Evolutionary conservation across 805 yeast genomes (phyloP), one percentile per base, ranked within the genome.

Genomic region (Pichia insulana): DNA sequence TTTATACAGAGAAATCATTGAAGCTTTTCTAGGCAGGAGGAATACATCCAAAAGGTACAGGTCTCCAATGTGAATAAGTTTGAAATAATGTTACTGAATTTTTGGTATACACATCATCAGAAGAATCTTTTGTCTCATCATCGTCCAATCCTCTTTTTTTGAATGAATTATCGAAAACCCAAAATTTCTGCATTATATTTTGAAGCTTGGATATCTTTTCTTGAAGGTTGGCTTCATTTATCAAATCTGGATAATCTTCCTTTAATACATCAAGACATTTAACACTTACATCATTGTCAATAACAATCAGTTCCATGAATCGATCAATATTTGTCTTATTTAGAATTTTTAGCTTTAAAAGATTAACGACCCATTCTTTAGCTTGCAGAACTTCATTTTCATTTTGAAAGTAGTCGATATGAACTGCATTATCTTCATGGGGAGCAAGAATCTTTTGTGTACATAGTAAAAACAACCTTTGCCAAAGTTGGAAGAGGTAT

Each of bases 41-140:
- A 10, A 44, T 26, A 22, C 57, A 52, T 5, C 84, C 84, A 58
- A 78, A 76, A 1, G 83, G 80, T 42, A 59, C 67, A 0, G 80
- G 74, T 18, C 54, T 53, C 82, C 83, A 78, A 30, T 64, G 49
- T 0, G 56, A 42, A 36, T 61, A 59, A 13, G 44, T 44, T 35
- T 63, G 67, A 50, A 71, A 68, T 4, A 45, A 39, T 13, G 31
- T 16, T n/a, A 28, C 11, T 10, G 44, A 39, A 26, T 22, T 61
- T 22, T 12, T 33, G 25, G 17, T 12, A 4, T 10, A 26, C 27
- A 30, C 13, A 30, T 41, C 37, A 44, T 40, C 45, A 38, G n/a
- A 36, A 27, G 40, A 35, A 20, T 35, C 42, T 15, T 28, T 35
- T 1, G 13, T 2, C 25, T 37, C 33, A 4, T 19, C 18, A 10